Evolutionary conservation across 176 grass and related monocot genomes (phyloP).

Genomic region (Dactylis glomerata): DNA sequence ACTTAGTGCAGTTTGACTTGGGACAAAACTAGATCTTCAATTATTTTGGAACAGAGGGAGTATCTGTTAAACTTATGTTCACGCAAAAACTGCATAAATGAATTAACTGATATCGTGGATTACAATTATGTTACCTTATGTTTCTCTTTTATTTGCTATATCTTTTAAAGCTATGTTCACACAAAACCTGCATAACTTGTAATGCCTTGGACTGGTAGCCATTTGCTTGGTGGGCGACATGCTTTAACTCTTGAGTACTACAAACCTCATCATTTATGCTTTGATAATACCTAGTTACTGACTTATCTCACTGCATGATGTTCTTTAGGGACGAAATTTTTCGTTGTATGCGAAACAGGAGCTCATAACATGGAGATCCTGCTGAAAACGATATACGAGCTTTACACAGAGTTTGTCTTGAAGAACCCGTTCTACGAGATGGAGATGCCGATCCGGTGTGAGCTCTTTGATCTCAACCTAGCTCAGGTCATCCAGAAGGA

Average conservation of each 20-base stretch:
- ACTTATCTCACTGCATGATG: neutral
- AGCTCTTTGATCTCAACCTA: conserved; percentile 90
- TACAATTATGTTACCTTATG: neutral
- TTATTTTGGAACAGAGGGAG: no score
- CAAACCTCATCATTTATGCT: neutral
- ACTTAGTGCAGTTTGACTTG: no score
- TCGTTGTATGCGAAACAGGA: conserved; percentile 78
- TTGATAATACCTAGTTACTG: neutral
- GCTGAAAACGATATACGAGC: conserved; percentile 76
- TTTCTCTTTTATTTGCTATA: conserved; percentile 6
- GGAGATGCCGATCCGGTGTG: conserved; percentile 97
- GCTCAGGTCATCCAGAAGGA: conserved; percentile 95
- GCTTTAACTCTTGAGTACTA: neutral
- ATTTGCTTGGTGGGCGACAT: conserved; percentile 10
- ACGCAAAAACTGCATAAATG: neutral
- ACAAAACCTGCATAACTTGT: no score
- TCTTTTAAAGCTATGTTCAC: no score
- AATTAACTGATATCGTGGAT: neutral
- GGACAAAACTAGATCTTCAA: no score
- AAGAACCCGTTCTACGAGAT: conserved; percentile 99
- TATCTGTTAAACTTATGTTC: neutral
- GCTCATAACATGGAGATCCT: conserved; percentile 72
- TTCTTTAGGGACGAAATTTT: conserved; percentile 87
- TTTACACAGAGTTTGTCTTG: conserved; percentile 91
- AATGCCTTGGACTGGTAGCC: neutral